Conservation (phyloP, 805 yeast genomes). For the Hanseniaspora lindneri region DNA sequence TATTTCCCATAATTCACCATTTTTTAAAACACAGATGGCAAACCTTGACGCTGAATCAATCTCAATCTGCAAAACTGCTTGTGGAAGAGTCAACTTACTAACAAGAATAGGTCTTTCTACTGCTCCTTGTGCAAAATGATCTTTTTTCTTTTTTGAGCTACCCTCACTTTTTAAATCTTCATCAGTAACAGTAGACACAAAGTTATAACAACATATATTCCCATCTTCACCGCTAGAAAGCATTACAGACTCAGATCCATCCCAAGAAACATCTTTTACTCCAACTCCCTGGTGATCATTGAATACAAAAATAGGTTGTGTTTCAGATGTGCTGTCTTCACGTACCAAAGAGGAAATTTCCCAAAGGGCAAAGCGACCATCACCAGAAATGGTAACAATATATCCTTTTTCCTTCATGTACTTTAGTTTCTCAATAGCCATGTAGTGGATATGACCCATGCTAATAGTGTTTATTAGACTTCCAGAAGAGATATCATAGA, state of each 20-base stretch:
- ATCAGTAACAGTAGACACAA: constrained; percentile 1
- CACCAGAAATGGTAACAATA: constrained; percentile 65
- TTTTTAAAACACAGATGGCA: constrained; percentile 7
- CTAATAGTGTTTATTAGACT: constrained; percentile 50
- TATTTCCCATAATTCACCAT: constrained; percentile 13
- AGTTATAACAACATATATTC: constrained; percentile 12
- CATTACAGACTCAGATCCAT: constrained; percentile 1
- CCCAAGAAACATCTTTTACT: constrained; percentile 22
- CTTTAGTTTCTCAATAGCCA: constrained; percentile 48
- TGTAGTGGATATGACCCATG: constrained; percentile 53
- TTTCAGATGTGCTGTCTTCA: constrained; percentile 24
- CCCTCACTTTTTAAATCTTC: not conserved
- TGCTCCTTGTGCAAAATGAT: not conserved
- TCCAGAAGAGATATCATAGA: constrained; percentile 83
- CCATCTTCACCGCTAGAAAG: constrained; percentile 14
- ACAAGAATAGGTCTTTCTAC: constrained; percentile 6
- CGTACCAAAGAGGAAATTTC: constrained; percentile 47
- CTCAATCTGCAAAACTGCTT: constrained; percentile 8
- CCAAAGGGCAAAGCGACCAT: constrained; percentile 72
- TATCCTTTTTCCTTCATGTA: constrained; percentile 54
- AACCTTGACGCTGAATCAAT: constrained; percentile 12
- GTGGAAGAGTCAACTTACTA: constrained; percentile 14
- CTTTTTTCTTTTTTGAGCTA: not conserved
- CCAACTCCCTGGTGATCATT: constrained; percentile 39
- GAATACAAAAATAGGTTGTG: constrained; percentile 48